Percentiles rank a stretch among this genome's conserved stretches.
phyloP scores from a whole-genome alignment of 1,284 basidiomycete species.

The Pseudomicrostroma phylloplanum region DNA sequence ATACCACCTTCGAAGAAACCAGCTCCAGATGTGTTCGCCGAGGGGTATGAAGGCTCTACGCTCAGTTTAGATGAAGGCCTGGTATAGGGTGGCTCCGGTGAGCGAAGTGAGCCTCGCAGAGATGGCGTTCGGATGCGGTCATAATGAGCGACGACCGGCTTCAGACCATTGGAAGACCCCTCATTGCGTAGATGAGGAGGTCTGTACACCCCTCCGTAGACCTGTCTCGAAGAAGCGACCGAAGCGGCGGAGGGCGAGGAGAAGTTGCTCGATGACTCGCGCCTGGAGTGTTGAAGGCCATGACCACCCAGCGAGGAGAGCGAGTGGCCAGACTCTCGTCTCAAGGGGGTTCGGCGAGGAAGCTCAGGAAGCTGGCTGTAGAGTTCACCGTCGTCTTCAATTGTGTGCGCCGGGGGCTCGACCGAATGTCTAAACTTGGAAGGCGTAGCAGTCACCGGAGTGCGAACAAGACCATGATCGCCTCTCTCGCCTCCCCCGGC shows the following conservation, averaged over 20 bases:
- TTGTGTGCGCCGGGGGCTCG: too few relatives aligned
- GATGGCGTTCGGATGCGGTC: conserved; percentile 37
- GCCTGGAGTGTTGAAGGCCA: conserved; percentile 24
- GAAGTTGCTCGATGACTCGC: conserved; percentile 24
- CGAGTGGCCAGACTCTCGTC: too few relatives aligned
- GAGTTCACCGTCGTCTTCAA: too few relatives aligned
- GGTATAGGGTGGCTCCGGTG: conserved; percentile 26
- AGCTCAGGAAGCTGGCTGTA: too few relatives aligned
- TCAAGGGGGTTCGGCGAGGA: too few relatives aligned
- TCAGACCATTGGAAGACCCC: conserved; percentile 25
- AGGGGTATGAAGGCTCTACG: conserved; percentile 22
- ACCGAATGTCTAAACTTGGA: too few relatives aligned
- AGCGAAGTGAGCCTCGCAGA: conserved; percentile 30
- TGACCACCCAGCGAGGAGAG: conserved; percentile 13
- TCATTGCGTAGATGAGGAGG: conserved; percentile 35
- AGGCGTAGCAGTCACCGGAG: too few relatives aligned
- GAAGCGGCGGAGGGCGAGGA: conserved; percentile 19
- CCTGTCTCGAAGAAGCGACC: conserved; percentile 12
- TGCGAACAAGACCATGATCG: too few relatives aligned
- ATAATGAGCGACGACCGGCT: conserved; percentile 35
- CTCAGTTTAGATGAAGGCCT: not conserved
- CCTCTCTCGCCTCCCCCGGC: too few relatives aligned
- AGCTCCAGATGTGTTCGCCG: conserved; percentile 25
- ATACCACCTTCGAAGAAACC: conserved; percentile 25
- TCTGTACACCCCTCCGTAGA: conserved; percentile 25